Percentiles rank a stretch among this genome's conserved stretches.
Conservation (phyloP, 345 rosid species). For the Cardamine resedifolia region DNA sequence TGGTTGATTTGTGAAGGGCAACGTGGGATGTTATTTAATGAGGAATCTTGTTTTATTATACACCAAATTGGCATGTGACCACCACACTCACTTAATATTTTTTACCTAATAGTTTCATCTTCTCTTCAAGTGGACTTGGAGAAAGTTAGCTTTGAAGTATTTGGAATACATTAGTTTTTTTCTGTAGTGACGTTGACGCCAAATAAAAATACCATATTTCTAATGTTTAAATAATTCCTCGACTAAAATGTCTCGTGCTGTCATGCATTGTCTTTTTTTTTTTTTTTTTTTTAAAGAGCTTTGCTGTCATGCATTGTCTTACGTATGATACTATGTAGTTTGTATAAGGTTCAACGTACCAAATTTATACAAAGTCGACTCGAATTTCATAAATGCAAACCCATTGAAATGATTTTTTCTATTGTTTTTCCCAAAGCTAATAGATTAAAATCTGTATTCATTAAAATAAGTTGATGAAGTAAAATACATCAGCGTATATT, state of each 20-base stretch:
- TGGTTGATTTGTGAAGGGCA: not conserved
- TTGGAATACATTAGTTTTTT: not conserved
- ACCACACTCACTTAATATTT: constrained; percentile 2
- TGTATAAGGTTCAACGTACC: constrained; percentile 32
- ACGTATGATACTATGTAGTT: constrained; percentile 20
- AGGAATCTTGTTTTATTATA: constrained; percentile 2
- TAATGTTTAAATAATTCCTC: constrained; percentile 1
- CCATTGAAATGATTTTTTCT: not conserved
- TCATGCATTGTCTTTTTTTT: too few relatives aligned
- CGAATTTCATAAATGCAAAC: constrained; percentile 1
- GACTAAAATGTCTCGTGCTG: constrained; percentile 13
- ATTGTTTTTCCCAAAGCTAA: not conserved
- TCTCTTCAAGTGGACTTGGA: constrained; percentile 8
- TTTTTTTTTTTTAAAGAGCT: too few relatives aligned
- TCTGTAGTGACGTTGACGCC: constrained; percentile 4
- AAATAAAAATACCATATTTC: not conserved
- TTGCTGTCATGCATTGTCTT: too few relatives aligned
- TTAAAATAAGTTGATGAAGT: not conserved
- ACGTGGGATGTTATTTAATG: constrained; percentile 10
- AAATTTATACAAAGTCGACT: not conserved
- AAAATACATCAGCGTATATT: not conserved
- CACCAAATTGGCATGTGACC: constrained; percentile 26
- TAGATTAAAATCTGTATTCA: not conserved
- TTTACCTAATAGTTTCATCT: not conserved
- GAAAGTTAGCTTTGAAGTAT: constrained; percentile 28